Evolutionary conservation across 1,139 yeast genomes (phyloP), one percentile per base, ranked within the genome.

Genomic region (Scheffersomyces parashehatae): DNA sequence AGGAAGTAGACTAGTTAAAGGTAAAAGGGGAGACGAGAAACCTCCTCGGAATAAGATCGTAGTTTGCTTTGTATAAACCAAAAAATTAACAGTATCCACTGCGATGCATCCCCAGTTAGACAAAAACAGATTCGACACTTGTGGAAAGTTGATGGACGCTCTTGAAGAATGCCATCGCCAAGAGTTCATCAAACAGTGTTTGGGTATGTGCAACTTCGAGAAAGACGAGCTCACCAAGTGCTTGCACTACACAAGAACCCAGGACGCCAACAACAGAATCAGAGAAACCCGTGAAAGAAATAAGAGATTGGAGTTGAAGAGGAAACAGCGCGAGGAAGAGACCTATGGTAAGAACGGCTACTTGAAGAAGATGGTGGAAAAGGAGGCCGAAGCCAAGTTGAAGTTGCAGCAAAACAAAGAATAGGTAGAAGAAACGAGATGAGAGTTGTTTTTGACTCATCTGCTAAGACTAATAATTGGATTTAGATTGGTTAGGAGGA

Each of bases 131-230:
- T 74, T 73, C 48, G 74, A 69, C 43, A 68, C 86, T 30, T 93
- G 99, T 64, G 83, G 81, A 40, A 86, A 84, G 50, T 77, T 90
- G 42, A 89, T 93, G 68, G 85, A 85, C 51, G 97, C 96, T 0
- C 77, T 93, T 11, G 97, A 91, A 59, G 85, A 88, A 60, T 93
- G 99, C 62, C 97, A 91, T 59, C 75, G 82, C 48, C 79, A 77
- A 48, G 87, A 84, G 46, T 86, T 84, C 53, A 56, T 87, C 50
- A 77, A 81, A 55, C 82, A 87, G 59, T 83, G 88, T n/a, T 70
- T 88, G 53, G 98, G 98, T 32, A 72, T 81, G 51, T 93, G 99
- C 67, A 89, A 89, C 64, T 83, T 83, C 48, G 85, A 86, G 56
- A 90, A 90, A 59, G 88, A 87, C 49, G 91, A 87, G 46, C 73